Percentiles rank a stretch among this genome's conserved stretches.
phyloP scores from a whole-genome alignment of 768 basidiomycete species.

The Leccinum boreale region DNA sequence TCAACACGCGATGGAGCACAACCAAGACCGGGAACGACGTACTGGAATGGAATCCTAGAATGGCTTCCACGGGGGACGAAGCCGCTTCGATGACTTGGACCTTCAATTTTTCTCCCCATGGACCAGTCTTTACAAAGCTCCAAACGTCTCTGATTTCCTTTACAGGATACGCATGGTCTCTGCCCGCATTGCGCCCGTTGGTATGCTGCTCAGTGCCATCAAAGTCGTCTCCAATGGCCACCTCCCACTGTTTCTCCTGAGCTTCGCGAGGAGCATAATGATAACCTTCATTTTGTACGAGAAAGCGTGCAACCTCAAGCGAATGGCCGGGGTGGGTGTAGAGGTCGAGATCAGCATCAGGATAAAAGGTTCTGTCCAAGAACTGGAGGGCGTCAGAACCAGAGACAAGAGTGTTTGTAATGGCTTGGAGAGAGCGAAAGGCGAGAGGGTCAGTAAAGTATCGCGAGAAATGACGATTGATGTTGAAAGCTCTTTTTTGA shows the following conservation, averaged over 20 bases:
- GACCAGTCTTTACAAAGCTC: conserved; percentile 20
- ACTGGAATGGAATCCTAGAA: conserved; percentile 50
- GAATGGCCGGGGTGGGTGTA: conserved; percentile 38
- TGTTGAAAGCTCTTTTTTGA: conserved; percentile 31
- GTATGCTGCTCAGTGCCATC: conserved; percentile 12
- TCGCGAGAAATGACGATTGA: conserved; percentile 33
- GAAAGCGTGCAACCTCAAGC: conserved; percentile 34
- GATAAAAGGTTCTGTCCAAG: conserved; percentile 42
- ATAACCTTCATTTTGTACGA: conserved; percentile 32
- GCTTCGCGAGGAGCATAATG: conserved; percentile 16
- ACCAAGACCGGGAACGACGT: conserved; percentile 9
- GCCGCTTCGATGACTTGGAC: conserved; percentile 39
- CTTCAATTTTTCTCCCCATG: conserved; percentile 12
- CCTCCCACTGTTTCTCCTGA: conserved; percentile 21
- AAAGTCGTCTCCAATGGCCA: conserved; percentile 7
- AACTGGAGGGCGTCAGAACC: conserved; percentile 55
- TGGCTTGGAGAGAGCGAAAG: conserved; percentile 43
- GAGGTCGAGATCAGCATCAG: conserved; percentile 49
- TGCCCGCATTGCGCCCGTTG: no score
- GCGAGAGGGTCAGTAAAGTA: conserved; percentile 36
- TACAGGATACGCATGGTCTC: background rate
- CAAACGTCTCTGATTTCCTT: conserved; percentile 12
- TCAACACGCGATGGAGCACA: conserved; percentile 9
- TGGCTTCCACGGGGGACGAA: conserved; percentile 25
- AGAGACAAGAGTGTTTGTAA: conserved; percentile 46